phyloP scores from a whole-genome alignment of 2,329 filamentous ascomycete genomes.

The Westerdykella aurantiaca region DNA sequence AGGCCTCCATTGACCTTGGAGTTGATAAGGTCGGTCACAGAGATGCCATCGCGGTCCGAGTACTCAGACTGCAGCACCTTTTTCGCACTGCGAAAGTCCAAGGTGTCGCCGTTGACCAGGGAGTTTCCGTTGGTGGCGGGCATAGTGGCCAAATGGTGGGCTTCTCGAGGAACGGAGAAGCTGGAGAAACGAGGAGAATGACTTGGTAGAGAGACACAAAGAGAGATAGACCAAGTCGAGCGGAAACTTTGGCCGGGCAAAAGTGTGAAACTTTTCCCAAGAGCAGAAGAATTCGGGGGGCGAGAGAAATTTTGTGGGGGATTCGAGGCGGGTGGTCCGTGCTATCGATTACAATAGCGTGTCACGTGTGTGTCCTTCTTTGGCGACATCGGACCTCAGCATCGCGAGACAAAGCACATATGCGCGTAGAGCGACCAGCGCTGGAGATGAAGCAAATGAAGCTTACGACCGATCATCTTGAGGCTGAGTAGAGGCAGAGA shows the following conservation, averaged over 20 bases:
- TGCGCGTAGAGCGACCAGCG: too few species aligned
- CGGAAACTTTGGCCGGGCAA: slow-evolving; percentile 50
- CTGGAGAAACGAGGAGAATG: slow-evolving; percentile 1
- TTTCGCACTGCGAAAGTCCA: slow-evolving; percentile 70
- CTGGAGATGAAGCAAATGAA: too few species aligned
- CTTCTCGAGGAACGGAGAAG: slow-evolving; percentile 31
- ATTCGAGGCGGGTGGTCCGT: slow-evolving; percentile 2
- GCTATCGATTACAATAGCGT: neutral
- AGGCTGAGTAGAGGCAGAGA: too few species aligned
- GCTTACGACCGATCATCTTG: too few species aligned
- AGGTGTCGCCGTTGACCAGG: slow-evolving; percentile 44
- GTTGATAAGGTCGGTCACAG: slow-evolving; percentile 80
- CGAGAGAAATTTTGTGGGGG: slow-evolving; percentile 22
- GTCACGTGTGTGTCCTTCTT: neutral
- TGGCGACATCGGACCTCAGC: too few species aligned
- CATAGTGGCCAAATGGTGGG: slow-evolving; percentile 50
- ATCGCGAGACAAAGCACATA: too few species aligned
- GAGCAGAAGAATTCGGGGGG: slow-evolving; percentile 33
- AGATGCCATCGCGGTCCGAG: slow-evolving; percentile 73
- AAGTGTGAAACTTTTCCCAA: slow-evolving; percentile 48
- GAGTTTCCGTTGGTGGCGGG: slow-evolving; percentile 62
- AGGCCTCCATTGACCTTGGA: slow-evolving; percentile 87
- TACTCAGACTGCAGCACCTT: slow-evolving; percentile 76
- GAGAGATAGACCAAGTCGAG: slow-evolving; percentile 32
- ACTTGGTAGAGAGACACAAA: slow-evolving; percentile 19